Evolutionary conservation across 257 asterid genomes (phyloP), one percentile per base, ranked within the genome.

Genomic region (Cynanchum wilfordii): DNA sequence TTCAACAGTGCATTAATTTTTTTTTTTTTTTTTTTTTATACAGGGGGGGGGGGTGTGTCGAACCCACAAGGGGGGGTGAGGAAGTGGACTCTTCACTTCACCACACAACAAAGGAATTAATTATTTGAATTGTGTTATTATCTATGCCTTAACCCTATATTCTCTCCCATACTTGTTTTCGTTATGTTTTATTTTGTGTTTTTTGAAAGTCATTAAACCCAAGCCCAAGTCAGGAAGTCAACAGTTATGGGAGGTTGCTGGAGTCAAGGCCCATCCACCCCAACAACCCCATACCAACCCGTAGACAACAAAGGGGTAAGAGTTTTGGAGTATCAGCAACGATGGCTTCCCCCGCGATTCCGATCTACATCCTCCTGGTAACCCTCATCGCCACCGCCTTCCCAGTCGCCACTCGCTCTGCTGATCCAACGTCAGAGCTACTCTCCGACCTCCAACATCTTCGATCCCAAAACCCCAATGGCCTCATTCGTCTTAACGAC

Each of bases 401-500:
- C 75, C 58, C 73, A 54, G 1, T 27, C 76, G 17, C 63, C 29
- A 36, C 57, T 44, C 9, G 44, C 25, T 67, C 78, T 0, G 49
- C 42, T 11, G 67, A 77, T 40, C 67, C 55, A 24, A 36, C 74
- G 2, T 57, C 85, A 9, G 88, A 80, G 19, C 16, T 84, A 52
- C 64, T 82, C 73, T 73, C 86, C 25, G 81, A 86, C 16, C 92
- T 92, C 78, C 69, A 82, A 44, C 33, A 49, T 64, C 96, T 85
- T 80, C 96, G 79, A 59, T 86, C 98, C 27, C 69, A 79, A 38
- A 86, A 90, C 73, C 62, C 78, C 7, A 66, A 80, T 72, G 94
- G 94, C 72, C 84, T 90, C 49, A 86, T 90, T 86, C 89, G 76
- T 85, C 91, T 90, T 69, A 77, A 78, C 73, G 90, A 86, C 27